These are phyloP conservation scores for Dictyophora rubrovolvata DNA, from an alignment of 768 basidiomycete genomes.

Conservation along the genomic window DNA sequence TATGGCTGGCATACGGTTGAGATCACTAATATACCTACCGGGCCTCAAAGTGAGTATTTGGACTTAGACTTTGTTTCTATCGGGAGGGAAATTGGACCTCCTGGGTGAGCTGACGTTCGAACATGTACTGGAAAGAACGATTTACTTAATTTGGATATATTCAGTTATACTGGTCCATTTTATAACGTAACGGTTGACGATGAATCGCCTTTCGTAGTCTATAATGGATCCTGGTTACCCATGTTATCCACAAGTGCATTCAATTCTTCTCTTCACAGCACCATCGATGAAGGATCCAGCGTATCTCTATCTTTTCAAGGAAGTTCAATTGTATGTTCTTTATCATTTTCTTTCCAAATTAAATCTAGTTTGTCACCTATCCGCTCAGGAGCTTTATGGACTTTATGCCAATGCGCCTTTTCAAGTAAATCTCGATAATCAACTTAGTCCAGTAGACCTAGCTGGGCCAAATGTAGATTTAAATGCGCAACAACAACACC, in stretches of 20 bases:
- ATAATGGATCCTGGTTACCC: background rate
- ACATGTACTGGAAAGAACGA: background rate
- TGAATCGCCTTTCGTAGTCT: background rate
- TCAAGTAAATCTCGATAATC: background rate
- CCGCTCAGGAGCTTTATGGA: background rate
- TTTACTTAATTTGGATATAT: background rate
- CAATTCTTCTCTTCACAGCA: background rate
- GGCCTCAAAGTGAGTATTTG: background rate
- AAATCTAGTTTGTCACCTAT: background rate
- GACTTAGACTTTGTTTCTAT: background rate
- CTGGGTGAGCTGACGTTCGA: background rate
- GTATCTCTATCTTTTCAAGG: background rate
- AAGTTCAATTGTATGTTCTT: background rate
- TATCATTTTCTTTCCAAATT: background rate
- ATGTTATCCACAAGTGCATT: background rate
- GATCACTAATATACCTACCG: background rate
- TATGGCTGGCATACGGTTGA: background rate
- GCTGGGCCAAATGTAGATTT: background rate
- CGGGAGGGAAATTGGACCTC: background rate
- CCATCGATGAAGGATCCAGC: background rate
- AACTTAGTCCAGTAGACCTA: background rate
- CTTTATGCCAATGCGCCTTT: background rate
- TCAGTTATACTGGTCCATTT: background rate
- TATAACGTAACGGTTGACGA: background rate
- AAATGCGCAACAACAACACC: background rate